Conservation (phyloP, 371 early-diverging fungal genomes). For the Phascolomyces articulosus region DNA sequence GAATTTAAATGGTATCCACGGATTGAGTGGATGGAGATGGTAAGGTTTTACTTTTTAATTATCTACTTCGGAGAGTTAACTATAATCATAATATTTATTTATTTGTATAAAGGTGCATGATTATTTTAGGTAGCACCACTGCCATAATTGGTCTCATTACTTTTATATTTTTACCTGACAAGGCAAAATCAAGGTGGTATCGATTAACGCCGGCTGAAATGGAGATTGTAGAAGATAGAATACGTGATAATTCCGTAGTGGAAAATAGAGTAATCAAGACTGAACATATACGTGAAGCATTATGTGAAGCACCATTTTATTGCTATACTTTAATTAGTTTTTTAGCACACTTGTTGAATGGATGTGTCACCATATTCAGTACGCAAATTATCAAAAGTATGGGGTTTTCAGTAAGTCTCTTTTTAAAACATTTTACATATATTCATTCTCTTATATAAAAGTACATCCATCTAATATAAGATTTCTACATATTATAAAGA, state of each 20-base stretch:
- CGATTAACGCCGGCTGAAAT: conserved; percentile 24
- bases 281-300: conserved; percentile 32
- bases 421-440: no score
- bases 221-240: conserved; percentile 31
- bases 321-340: conserved; percentile 23
- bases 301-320: conserved; percentile 29
- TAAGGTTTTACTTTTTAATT: no score
- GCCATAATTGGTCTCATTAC: conserved; percentile 14
- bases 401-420: conserved; percentile 32
- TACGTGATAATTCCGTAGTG: conserved; percentile 29
- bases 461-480: no score
- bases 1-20: conserved; percentile 37
- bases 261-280: conserved; percentile 22
- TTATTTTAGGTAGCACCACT: conserved; percentile 31
- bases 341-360: conserved; percentile 25
- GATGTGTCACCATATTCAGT: conserved; percentile 23
- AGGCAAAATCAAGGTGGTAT: conserved; percentile 27
- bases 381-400: conserved; percentile 24
- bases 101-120: conserved; percentile 27
- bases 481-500: no score
- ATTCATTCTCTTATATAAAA: no score
- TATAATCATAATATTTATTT: neutral
- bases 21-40: conserved; percentile 60
- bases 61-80: neutral
- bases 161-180: conserved; percentile 31